Percentiles rank a stretch among this genome's conserved stretches.
Conservation (phyloP, 306 rosid species). For the Begonia masoniana region DNA sequence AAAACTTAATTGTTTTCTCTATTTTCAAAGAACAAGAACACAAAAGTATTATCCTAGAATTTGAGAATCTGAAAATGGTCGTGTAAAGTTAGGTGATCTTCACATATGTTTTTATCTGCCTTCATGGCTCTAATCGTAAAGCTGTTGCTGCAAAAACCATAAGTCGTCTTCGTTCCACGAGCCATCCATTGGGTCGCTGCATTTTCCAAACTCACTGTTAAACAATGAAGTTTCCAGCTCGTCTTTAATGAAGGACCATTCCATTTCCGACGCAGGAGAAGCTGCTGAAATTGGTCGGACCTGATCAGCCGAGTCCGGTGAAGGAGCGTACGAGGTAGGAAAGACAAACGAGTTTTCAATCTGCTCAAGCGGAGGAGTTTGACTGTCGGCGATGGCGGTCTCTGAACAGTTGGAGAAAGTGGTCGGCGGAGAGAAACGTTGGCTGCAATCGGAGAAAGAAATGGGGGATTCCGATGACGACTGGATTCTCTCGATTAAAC, state of each 20-base stretch:
- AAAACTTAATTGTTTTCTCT: too few species aligned
- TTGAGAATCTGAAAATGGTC: too few species aligned
- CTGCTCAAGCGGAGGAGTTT: too few species aligned
- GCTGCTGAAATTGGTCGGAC: not conserved
- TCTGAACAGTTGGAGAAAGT: not conserved
- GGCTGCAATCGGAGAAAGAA: not conserved
- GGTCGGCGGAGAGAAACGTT: not conserved
- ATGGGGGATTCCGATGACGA: conserved; percentile 12
- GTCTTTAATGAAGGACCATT: conserved; percentile 1
- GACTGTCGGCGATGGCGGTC: not conserved
- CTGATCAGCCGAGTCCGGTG: conserved; percentile 1
- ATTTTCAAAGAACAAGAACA: too few species aligned
- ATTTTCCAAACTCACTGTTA: conserved; percentile 18
- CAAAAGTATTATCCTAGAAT: too few species aligned
- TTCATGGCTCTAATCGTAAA: conserved; percentile 14
- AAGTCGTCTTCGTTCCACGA: conserved; percentile 66
- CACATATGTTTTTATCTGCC: not conserved
- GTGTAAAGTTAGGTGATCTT: too few species aligned
- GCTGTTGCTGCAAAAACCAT: conserved; percentile 46
- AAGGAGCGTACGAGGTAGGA: not conserved
- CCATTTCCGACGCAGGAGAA: conserved; percentile 20
- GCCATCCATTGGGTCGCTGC: conserved; percentile 28
- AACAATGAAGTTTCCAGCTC: not conserved
- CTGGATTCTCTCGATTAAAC: conserved; percentile 57
- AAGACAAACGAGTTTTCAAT: too few species aligned